These are phyloP conservation scores for Pythium scleroteichum DNA, from an alignment of 352 stramenopile genomes.

Conservation along the genomic window DNA sequence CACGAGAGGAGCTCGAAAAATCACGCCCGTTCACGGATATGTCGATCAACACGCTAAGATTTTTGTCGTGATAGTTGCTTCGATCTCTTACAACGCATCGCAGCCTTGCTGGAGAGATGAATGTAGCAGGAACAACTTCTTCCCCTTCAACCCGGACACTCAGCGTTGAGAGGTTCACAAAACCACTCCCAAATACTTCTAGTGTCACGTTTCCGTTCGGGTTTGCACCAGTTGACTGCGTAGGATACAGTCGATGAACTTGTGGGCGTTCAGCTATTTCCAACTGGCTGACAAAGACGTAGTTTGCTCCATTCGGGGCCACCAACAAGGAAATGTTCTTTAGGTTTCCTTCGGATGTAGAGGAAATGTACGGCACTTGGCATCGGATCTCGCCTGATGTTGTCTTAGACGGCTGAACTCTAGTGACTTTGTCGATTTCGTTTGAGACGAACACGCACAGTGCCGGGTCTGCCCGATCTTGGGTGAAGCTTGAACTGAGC, in stretches of 20 bases:
- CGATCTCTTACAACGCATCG: conserved; percentile 9
- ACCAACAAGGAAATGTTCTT: conserved; percentile 1
- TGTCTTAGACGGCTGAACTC: conserved; percentile 1
- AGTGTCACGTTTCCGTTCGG: background rate
- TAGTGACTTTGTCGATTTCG: background rate
- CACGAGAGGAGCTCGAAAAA: conserved; percentile 3
- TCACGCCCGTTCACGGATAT: conserved; percentile 19
- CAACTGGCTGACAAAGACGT: conserved; percentile 14
- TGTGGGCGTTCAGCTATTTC: conserved; percentile 11
- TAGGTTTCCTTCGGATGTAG: background rate
- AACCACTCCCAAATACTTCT: conserved; percentile 19
- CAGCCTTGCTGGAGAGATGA: conserved; percentile 17
- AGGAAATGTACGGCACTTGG: conserved; percentile 13
- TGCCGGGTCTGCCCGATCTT: background rate
- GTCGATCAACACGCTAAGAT: background rate
- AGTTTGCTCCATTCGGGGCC: conserved; percentile 19
- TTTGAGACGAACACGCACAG: conserved; percentile 5
- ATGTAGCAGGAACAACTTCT: background rate
- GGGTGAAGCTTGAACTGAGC: conserved; percentile 1
- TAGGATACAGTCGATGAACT: conserved; percentile 11
- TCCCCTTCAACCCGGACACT: conserved; percentile 3
- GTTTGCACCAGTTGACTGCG: background rate
- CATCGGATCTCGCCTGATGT: conserved; percentile 14
- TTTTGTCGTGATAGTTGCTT: background rate
- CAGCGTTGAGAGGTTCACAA: conserved; percentile 16